phyloP scores from a whole-genome alignment of 805 yeast genomes.

The Komagataella pastoris region DNA sequence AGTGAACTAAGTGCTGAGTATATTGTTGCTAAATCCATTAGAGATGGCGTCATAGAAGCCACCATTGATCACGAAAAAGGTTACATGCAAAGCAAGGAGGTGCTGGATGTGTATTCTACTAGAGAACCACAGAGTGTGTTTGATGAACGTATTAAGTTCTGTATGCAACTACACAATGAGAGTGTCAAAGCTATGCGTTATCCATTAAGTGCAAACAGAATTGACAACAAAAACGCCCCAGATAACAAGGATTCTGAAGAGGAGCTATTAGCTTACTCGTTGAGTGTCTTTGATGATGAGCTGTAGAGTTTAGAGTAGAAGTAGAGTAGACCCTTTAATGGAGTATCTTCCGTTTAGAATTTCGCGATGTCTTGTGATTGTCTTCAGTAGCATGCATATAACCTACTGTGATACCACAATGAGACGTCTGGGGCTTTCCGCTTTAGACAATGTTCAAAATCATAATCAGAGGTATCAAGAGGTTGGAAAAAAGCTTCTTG shows the following conservation, averaged over 20 bases:
- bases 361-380: background rate
- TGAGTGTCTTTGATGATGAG: constrained; percentile 37
- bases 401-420: constrained; percentile 2
- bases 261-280: constrained; percentile 17
- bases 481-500: constrained; percentile 35
- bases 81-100: constrained; percentile 81
- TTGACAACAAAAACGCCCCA: constrained; percentile 34
- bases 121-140: constrained; percentile 75
- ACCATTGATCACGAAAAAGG: constrained; percentile 83
- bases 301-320: constrained; percentile 2
- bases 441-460: constrained; percentile 11
- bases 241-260: constrained; percentile 46
- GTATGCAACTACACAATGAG: constrained; percentile 82
- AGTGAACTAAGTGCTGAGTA: constrained; percentile 95
- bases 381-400: background rate
- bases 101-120: constrained; percentile 78
- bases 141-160: constrained; percentile 89
- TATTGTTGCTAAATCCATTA: constrained; percentile 89
- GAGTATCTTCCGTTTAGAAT: background rate
- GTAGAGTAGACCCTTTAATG: background rate
- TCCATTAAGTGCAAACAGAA: constrained; percentile 45
- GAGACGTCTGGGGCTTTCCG: constrained; percentile 13
- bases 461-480: constrained; percentile 26
- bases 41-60: constrained; percentile 97
- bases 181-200: constrained; percentile 92